A percentile compares a stretch with the other conserved stretches of the same genome.
Evolutionary conservation across 106 monocot species (phyloP).

Genomic region (Dioscorea zingiberensis): DNA sequence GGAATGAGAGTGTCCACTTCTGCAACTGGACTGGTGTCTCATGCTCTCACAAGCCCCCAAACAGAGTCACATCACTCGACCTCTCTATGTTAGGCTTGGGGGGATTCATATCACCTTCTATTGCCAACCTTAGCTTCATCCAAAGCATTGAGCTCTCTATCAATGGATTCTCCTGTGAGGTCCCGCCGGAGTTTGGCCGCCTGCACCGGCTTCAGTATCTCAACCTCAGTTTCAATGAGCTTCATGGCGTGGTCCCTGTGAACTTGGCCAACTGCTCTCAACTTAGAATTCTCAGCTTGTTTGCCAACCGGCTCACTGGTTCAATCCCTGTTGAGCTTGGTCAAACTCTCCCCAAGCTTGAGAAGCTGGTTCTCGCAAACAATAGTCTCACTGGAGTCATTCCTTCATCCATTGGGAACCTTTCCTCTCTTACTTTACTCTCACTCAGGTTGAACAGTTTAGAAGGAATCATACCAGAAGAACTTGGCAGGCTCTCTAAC

Average conservation of each 20-base stretch:
- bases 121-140: background rate
- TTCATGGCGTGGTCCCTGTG: background rate
- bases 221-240: background rate
- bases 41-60: background rate
- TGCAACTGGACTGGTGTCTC: background rate
- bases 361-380: background rate
- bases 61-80: background rate
- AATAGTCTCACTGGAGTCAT: conserved; percentile 1
- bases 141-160: background rate
- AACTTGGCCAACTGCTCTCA: background rate
- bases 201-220: background rate
- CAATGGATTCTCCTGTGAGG: background rate
- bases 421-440: background rate
- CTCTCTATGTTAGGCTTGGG: background rate
- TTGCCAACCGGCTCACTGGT: background rate
- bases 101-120: conserved; percentile 13
- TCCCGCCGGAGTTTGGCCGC: background rate
- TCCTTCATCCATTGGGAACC: background rate
- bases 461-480: background rate
- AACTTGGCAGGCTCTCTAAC: background rate
- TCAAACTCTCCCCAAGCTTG: background rate
- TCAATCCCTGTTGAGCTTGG: background rate
- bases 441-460: background rate
- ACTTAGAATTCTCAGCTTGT: background rate
- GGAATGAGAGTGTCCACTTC: conserved; percentile 5